These are phyloP conservation scores for Macroventuria anomochaeta DNA, from an alignment of 2,329 filamentous ascomycete genomes.

Conservation along the genomic window DNA sequence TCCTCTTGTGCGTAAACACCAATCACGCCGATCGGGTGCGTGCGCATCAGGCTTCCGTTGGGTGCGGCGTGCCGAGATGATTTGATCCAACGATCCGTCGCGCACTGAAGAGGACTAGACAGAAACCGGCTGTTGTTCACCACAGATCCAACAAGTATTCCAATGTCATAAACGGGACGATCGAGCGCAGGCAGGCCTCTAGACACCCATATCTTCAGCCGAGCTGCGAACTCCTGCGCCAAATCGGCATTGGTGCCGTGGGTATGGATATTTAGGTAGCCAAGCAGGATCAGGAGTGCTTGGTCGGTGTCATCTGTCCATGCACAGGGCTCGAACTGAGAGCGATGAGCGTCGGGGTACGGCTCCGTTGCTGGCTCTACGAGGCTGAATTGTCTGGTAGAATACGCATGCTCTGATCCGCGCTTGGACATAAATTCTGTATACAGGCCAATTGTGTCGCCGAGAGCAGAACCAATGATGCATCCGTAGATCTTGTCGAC, in stretches of 20 bases:
- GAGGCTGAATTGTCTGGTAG: constrained; percentile 51
- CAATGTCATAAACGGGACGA: constrained; percentile 58
- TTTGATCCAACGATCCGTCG: constrained; percentile 53
- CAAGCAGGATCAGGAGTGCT: constrained; percentile 58
- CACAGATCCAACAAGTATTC: constrained; percentile 56
- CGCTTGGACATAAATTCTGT: constrained; percentile 58
- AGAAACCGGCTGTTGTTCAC: constrained; percentile 52
- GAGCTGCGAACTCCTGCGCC: constrained; percentile 52
- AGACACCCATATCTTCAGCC: constrained; percentile 57
- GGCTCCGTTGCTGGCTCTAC: constrained; percentile 51
- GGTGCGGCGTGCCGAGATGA: constrained; percentile 53
- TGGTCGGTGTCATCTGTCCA: constrained; percentile 66
- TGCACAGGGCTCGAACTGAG: constrained; percentile 40
- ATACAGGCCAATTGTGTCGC: constrained; percentile 62
- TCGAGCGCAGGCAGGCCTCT: constrained; percentile 57
- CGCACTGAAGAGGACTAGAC: constrained; percentile 49
- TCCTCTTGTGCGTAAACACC: constrained; percentile 51
- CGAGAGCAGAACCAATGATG: constrained; percentile 60
- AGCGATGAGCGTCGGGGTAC: constrained; percentile 55
- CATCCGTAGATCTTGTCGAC: constrained; percentile 53
- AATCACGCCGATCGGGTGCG: constrained; percentile 59
- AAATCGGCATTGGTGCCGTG: constrained; percentile 24
- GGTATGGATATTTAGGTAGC: constrained; percentile 55
- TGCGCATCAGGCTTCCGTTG: constrained; percentile 62
- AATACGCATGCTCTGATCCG: constrained; percentile 48